phyloP scores from a whole-genome alignment of 148 eudicot genomes.

The Simmondsia chinensis region DNA sequence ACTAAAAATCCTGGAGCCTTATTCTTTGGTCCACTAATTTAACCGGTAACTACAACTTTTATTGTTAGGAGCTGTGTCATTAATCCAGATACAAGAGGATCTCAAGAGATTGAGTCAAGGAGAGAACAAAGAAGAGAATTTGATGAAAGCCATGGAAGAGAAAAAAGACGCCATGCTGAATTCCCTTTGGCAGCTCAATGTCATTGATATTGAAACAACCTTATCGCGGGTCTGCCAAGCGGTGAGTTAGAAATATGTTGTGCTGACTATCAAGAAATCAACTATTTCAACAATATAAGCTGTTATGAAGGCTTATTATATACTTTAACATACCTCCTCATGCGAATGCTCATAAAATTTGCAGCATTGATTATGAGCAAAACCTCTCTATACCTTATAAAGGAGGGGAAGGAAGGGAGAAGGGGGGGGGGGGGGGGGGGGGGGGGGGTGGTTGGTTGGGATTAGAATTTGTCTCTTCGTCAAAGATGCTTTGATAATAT shows the following conservation, averaged over 20 bases:
- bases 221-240: slow-evolving; percentile 79
- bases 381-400: too few species aligned
- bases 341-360: too few species aligned
- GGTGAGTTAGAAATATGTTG: slow-evolving; percentile 33
- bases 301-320: too few species aligned
- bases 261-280: slow-evolving; percentile 1
- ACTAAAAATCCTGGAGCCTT: too few species aligned
- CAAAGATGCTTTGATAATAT: too few species aligned
- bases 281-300: too few species aligned
- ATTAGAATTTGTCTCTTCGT: too few species aligned
- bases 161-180: slow-evolving; percentile 75
- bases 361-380: too few species aligned
- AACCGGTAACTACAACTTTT: background rate
- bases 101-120: slow-evolving; percentile 53
- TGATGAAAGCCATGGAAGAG: slow-evolving; percentile 66
- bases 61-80: slow-evolving; percentile 59
- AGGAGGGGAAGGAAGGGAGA: too few species aligned
- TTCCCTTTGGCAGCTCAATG: slow-evolving; percentile 93
- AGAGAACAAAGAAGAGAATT: slow-evolving; percentile 52
- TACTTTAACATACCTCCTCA: too few species aligned
- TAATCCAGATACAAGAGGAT: slow-evolving; percentile 72
- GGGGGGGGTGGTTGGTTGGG: too few species aligned
- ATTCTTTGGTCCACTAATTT: background rate
- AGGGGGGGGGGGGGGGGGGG: too few species aligned
- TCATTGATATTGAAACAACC: slow-evolving; percentile 84